Evolutionary conservation across 352 stramenopile genomes (phyloP).

Genomic region (Achlya hypogyna): DNA sequence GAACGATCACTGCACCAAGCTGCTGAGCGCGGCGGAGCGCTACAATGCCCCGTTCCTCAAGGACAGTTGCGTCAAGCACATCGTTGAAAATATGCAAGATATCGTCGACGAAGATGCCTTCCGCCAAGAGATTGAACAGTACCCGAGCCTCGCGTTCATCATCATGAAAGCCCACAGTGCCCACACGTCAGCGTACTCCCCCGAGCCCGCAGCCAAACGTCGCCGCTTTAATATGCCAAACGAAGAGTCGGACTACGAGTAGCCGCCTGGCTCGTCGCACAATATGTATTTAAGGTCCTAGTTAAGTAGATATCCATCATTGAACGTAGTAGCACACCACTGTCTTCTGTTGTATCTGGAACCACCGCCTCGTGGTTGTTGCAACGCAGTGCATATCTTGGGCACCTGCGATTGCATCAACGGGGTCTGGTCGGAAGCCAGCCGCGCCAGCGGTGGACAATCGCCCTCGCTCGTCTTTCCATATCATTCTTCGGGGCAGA

Average conservation of each 20-base stretch:
- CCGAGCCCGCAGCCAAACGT: constrained; percentile 48
- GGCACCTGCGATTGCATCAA: no score
- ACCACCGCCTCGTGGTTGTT: no score
- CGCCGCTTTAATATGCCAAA: constrained; percentile 77
- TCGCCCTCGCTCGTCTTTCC: no score
- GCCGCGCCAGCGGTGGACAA: no score
- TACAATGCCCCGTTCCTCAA: constrained; percentile 79
- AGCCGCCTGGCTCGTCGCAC: not conserved
- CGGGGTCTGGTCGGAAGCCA: no score
- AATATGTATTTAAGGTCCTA: not conserved
- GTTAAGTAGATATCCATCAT: no score
- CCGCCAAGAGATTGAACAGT: constrained; percentile 68
- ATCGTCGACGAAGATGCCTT: constrained; percentile 80
- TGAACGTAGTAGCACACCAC: not conserved
- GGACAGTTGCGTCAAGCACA: constrained; percentile 71
- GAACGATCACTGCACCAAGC: constrained; percentile 63
- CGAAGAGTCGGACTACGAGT: constrained; percentile 43
- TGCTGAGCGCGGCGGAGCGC: constrained; percentile 71
- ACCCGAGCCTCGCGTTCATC: constrained; percentile 61
- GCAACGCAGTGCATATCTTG: no score
- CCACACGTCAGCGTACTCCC: constrained; percentile 24
- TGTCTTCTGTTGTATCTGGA: not conserved
- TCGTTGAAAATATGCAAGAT: constrained; percentile 63
- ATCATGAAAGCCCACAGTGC: constrained; percentile 54
- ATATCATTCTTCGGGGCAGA: no score